Evolutionary conservation across 305 asterid species (phyloP), one percentile per base, ranked within the genome.

Genomic region (Plantago lanceolata): DNA sequence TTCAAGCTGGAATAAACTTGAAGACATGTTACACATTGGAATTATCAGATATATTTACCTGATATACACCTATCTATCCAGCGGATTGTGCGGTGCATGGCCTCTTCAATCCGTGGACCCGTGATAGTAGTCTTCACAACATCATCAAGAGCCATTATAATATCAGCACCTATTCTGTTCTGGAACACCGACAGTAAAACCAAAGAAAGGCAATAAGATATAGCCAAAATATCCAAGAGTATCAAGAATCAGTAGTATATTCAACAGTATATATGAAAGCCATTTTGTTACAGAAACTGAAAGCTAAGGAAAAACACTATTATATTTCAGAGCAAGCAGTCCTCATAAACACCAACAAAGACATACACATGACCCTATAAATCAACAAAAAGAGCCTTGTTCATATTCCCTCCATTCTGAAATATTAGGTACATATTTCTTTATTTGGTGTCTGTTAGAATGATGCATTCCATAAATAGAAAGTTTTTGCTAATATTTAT

Each of bases 141-240:
- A 84, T 93, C 99, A 79, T 93, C 99, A 73, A 93, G 99, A 68
- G 99, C 99, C 99, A 93, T 93, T 62, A 93, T 93, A 65, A 93
- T 89, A 78, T 93, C 99, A 68, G 99, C 99, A 78, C 99, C 99
- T 65, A 93, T 93, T 74, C 90, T 82, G 76, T 89, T 89, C 98
- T 92, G 88, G 79, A 79, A 71, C 65, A 77, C 67, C 26, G 43
- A 64, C 71, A 48, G 53, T 52, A 59, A 63, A 71, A 69, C 45
- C 59, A 64, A 17, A 55, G 17, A 17, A 24, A 24, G 28, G 1
- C 35, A 55, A 28, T 17, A 49, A 73, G 60, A 73, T 58, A 66
- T 50, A 33, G 43, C 40, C 56, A 53, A 11, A 71, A 67, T 26
- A 24, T 18, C 61, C 53, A 14, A 52, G 26, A 62, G 8, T 19